Conservation (phyloP, 2,329 filamentous ascomycete genomes). For the Penicillium sp. region DNA sequence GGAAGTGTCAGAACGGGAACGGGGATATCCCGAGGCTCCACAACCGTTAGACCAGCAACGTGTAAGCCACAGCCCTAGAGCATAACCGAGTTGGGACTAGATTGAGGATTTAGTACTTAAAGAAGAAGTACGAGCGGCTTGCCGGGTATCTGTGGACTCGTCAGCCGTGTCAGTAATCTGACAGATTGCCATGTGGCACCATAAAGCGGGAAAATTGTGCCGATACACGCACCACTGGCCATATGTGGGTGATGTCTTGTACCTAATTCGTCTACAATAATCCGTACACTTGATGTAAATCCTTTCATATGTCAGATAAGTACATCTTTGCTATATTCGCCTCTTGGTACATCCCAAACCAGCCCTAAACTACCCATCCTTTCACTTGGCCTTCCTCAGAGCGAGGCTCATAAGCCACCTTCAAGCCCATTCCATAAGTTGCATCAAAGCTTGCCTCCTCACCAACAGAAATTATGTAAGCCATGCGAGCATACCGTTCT, state of each 20-base stretch:
- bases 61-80: not conserved
- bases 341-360: not conserved
- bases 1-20: not conserved
- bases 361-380: not conserved
- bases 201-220: not conserved
- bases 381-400: not conserved
- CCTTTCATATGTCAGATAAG: not conserved
- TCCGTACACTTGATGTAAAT: not conserved
- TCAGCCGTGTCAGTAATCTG: too few species aligned
- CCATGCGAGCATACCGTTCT: conserved; percentile 31
- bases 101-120: not conserved
- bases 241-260: too few species aligned
- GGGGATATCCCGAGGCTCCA: not conserved
- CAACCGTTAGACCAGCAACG: not conserved
- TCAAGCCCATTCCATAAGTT: conserved; percentile 13
- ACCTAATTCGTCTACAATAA: not conserved
- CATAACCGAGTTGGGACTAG: not conserved
- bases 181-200: not conserved
- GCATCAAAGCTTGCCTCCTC: conserved; percentile 36
- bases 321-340: not conserved
- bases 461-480: conserved; percentile 37
- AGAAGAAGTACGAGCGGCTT: not conserved
- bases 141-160: too few species aligned
- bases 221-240: not conserved
- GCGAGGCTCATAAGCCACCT: too few species aligned